Conservation (phyloP, 441 rosid genomes). For the Euphorbia schlechtendalii region DNA sequence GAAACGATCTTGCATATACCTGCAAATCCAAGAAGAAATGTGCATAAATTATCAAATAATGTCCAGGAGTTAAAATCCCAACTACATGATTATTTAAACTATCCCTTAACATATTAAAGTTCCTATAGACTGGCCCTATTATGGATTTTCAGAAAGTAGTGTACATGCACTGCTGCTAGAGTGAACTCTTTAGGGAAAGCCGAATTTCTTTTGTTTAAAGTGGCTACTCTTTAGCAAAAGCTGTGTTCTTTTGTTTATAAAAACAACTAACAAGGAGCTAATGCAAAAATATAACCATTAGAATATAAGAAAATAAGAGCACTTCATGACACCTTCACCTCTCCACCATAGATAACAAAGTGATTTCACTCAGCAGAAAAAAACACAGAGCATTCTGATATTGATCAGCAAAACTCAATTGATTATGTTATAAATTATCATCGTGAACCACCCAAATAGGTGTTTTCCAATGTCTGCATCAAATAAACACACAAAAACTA, state of each 20-base stretch:
- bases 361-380: not conserved
- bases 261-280: too few relatives aligned
- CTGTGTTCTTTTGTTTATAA: too few relatives aligned
- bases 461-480: not conserved
- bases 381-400: not conserved
- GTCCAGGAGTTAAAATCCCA: not conserved
- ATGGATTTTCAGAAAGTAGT: not conserved
- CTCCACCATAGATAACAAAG: not conserved
- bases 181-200: too few relatives aligned
- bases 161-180: not conserved
- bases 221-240: too few relatives aligned
- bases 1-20: conserved; percentile 96
- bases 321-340: too few relatives aligned
- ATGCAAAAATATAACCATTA: too few relatives aligned
- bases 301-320: too few relatives aligned
- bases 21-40: conserved; percentile 15
- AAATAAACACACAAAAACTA: not conserved
- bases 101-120: not conserved
- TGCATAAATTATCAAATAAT: not conserved
- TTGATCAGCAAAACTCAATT: too few relatives aligned
- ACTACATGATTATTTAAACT: not conserved
- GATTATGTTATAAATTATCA: not conserved
- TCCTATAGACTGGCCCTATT: not conserved
- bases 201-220: too few relatives aligned
- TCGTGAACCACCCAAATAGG: not conserved